phyloP scores from a whole-genome alignment of 139 green algal genomes.

The Picochlorum costavermella region DNA sequence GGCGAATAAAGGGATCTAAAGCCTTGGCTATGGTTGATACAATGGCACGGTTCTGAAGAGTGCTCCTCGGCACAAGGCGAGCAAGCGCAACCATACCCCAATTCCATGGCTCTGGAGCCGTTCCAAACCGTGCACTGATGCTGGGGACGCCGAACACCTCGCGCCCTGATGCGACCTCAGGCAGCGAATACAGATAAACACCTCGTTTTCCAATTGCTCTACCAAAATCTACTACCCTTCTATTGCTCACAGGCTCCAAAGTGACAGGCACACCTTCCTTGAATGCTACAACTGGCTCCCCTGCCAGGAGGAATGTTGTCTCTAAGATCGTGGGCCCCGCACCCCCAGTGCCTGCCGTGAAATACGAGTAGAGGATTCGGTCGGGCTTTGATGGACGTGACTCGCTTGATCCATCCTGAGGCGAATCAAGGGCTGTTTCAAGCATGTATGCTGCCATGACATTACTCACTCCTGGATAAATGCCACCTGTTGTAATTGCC shows the following conservation, averaged over 20 bases:
- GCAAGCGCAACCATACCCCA: constrained; percentile 80
- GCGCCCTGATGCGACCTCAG: constrained; percentile 60
- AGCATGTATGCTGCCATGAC: constrained; percentile 90
- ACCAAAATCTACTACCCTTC: constrained; percentile 85
- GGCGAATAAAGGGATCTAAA: constrained; percentile 56
- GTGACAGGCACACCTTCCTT: constrained; percentile 34
- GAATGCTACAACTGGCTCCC: constrained; percentile 30
- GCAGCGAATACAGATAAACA: constrained; percentile 79
- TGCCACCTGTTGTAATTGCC: constrained; percentile 71
- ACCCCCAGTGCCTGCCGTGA: constrained; percentile 80
- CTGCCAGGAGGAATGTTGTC: constrained; percentile 76
- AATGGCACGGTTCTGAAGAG: constrained; percentile 33
- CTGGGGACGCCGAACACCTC: constrained; percentile 59
- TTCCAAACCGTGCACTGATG: constrained; percentile 90
- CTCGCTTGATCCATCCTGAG: constrained; percentile 7
- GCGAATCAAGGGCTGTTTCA: constrained; percentile 15
- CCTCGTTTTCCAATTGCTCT: constrained; percentile 47
- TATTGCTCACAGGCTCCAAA: constrained; percentile 59
- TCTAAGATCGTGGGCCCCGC: constrained; percentile 90
- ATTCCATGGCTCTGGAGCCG: constrained; percentile 81
- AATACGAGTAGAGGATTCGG: constrained; percentile 81
- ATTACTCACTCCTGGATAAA: constrained; percentile 76
- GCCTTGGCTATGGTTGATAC: constrained; percentile 45
- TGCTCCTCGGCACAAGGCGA: constrained; percentile 47
- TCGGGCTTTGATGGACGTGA: constrained; percentile 28